Base-by-base conservation (phyloP, 1,139 yeast species). In the Pichia sp. region DNA sequence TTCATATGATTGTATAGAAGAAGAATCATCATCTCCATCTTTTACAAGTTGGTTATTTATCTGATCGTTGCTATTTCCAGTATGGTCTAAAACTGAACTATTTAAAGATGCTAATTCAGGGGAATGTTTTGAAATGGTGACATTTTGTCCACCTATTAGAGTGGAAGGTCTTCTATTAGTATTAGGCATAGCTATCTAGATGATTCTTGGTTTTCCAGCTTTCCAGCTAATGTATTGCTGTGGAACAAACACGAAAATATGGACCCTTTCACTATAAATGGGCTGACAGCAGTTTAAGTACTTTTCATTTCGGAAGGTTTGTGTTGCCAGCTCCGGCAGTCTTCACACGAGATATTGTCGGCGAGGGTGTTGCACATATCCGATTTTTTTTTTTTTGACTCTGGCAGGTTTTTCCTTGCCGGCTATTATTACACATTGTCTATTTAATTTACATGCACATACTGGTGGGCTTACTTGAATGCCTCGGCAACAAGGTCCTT, bases 401-500 rank as follows among this genome's bases (percentile, higher is more conserved):
- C 20, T 2, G 1, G 3, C 8, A 11, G 18, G 4, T 30, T 30
- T 9, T n/a, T 30, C 34, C 20, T 30, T n/a, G n/a, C n/a, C n/a
- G 9, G 18, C 36, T 32, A 32, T 15, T 32, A 18, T 32, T 32
- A 32, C 22, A 32, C 22, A 32, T 32, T 32, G 18, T 32, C 22
- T 18, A 8, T 13, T 22, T 35, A 20, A 16, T 20, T 35, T 35
- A 35, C 38, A 35, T 16, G 24, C 18, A 13, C 3, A 20, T 11
- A 35, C 13, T 23, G 22, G 4, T 20, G n/a, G n/a, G n/a, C n/a
- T 34, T 41, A 49, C 27, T 48, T 45, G 50, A 63, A 63, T 1
- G 65, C 67, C 40, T 61, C 62, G 0, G 67, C 66, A 42, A 63
- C 67, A 39, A 63, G 55, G 41, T 62, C 61, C 29, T 62, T 61